Base-by-base conservation (phyloP, 805 yeast species). In the Suhomyces sp. region DNA sequence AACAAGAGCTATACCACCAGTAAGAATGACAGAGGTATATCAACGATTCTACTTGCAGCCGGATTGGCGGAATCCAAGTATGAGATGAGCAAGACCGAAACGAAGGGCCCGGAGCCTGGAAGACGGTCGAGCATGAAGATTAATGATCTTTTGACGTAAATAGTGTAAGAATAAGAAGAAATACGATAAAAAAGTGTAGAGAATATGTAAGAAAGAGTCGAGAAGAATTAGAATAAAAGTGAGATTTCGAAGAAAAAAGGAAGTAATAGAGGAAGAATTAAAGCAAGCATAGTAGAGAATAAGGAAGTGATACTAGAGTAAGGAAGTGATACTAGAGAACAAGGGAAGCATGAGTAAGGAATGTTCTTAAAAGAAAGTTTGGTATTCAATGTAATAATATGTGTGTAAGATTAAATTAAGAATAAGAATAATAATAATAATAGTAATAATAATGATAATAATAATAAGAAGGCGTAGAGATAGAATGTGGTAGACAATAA, bases 21-120 rank as follows among this genome's bases (percentile, higher is more conserved):
- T 13, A 37, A 37, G n/a, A 17, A 37, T 13, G 41, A 37, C 6
- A 22, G 41, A 37, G 41, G 41, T 2, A 37, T 37, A 17, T 37
- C 41, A 7, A 9, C 73, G 6, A 64, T 70, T 17, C 54, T 70
- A 17, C 54, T 63, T 40, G 75, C 73, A 4, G 74, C 73, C 2
- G 62, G 60, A 12, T 31, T 53, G 46, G 41, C 45, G 6, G 55
- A 50, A 27, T 20, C 55, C 15, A 22, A 22, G 33, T 12, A 15
- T 47, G 22, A 44, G 37, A 25, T 29, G 41, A 21, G 49, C 43
- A 51, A 24, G 35, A 19, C 19, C 9, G 20, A 25, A 4, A 8
- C 40, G 4, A n/a, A 21, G 25, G 47, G 35, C 24, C 47, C 1
- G 49, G 44, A 35, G 43, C 51, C 43, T 17, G 43, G n/a, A 15